phyloP scores from a whole-genome alignment of 805 yeast genomes.

The Lachancea dasiensis region DNA sequence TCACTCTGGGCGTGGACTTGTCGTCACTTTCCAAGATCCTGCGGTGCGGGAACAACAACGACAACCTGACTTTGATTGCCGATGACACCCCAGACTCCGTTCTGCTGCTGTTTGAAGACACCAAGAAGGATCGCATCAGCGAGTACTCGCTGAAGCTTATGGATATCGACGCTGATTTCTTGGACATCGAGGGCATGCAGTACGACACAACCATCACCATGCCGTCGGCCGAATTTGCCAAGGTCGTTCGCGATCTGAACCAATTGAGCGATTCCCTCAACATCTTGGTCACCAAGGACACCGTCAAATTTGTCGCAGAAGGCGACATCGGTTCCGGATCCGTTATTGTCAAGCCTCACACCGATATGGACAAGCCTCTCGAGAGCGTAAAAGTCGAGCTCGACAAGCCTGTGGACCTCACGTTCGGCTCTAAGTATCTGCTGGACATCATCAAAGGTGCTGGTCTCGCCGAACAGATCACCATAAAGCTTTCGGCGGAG shows the following conservation, averaged over 20 bases:
- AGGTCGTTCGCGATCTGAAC: slow-evolving; percentile 81
- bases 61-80: slow-evolving; percentile 80
- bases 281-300: slow-evolving; percentile 83
- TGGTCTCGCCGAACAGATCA: slow-evolving; percentile 65
- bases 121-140: slow-evolving; percentile 81
- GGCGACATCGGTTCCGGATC: slow-evolving; percentile 91
- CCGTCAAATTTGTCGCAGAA: slow-evolving; percentile 81
- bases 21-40: slow-evolving; percentile 82
- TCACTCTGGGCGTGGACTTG: slow-evolving; percentile 87
- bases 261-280: slow-evolving; percentile 83
- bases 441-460: slow-evolving; percentile 90
- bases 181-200: slow-evolving; percentile 90
- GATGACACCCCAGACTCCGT: slow-evolving; percentile 82
- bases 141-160: slow-evolving; percentile 88
- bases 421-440: slow-evolving; percentile 88
- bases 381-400: slow-evolving; percentile 69
- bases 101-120: slow-evolving; percentile 81
- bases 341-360: slow-evolving; percentile 76
- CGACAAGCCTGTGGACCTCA: slow-evolving; percentile 79
- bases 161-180: slow-evolving; percentile 94
- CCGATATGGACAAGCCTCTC: slow-evolving; percentile 76
- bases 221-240: slow-evolving; percentile 86
- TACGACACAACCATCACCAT: slow-evolving; percentile 79
- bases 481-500: slow-evolving; percentile 81
- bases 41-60: slow-evolving; percentile 86